Conservation (phyloP, 192 early-diverging fungal genomes). For the Geosiphon pyriformis region DNA sequence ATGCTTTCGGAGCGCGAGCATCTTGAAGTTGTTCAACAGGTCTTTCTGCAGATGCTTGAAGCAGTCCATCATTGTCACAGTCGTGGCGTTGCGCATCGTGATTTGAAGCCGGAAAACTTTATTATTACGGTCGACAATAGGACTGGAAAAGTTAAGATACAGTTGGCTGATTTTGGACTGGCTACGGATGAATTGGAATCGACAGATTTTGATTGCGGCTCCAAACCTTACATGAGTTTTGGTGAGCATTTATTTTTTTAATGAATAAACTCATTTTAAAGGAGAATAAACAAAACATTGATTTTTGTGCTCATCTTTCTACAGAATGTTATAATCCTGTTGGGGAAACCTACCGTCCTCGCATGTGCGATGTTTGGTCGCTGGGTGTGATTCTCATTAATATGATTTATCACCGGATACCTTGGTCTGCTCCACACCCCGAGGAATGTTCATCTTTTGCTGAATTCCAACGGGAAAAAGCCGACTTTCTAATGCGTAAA, state of each 20-base stretch:
- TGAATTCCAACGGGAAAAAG: slow-evolving; percentile 53
- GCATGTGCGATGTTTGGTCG: slow-evolving; percentile 65
- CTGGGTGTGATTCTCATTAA: slow-evolving; percentile 71
- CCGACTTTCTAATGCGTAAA: slow-evolving; percentile 49
- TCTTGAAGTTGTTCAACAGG: slow-evolving; percentile 53
- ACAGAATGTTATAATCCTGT: slow-evolving; percentile 43
- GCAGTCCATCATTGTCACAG: slow-evolving; percentile 74
- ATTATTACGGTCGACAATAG: slow-evolving; percentile 35
- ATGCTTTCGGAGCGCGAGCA: slow-evolving; percentile 57
- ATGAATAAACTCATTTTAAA: neutral
- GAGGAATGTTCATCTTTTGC: slow-evolving; percentile 55
- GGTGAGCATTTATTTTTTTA: slow-evolving; percentile 21
- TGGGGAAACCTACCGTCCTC: slow-evolving; percentile 46
- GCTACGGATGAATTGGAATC: slow-evolving; percentile 78
- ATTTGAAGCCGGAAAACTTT: slow-evolving; percentile 84
- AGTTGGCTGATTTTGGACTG: slow-evolving; percentile 89
- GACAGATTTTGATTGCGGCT: slow-evolving; percentile 83
- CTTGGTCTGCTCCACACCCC: slow-evolving; percentile 65
- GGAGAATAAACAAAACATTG: neutral
- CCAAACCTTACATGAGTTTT: slow-evolving; percentile 52
- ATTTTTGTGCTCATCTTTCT: too few relatives aligned
- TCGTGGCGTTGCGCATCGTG: slow-evolving; percentile 78
- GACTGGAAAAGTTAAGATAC: slow-evolving; percentile 39
- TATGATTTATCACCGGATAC: slow-evolving; percentile 62
- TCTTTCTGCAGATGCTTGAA: slow-evolving; percentile 65